These are phyloP conservation scores for Tricholoma furcatifolium DNA, from an alignment of 768 basidiomycete genomes.

Conservation along the genomic window DNA sequence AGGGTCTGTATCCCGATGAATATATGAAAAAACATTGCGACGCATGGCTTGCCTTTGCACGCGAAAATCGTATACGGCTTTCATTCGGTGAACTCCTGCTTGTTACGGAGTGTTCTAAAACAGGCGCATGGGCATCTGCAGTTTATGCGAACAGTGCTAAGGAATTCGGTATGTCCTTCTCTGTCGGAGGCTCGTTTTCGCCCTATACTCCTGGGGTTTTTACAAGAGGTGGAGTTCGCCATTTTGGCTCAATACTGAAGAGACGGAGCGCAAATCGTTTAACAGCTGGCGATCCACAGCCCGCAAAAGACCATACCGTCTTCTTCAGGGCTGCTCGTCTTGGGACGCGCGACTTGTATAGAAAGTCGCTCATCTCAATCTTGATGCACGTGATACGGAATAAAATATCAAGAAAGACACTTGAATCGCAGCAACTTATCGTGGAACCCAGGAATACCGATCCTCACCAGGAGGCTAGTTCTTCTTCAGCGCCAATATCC, in stretches of 20 bases:
- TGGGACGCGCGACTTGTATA: background rate
- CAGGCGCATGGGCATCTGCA: constrained; percentile 7
- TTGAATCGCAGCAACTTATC: too few relatives aligned
- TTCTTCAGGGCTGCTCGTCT: constrained; percentile 6
- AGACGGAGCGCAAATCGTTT: constrained; percentile 1
- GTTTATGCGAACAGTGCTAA: constrained; percentile 2
- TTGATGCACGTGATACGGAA: background rate
- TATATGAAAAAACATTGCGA: constrained; percentile 9
- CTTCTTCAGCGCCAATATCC: too few relatives aligned
- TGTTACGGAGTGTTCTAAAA: constrained; percentile 10
- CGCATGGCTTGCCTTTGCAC: constrained; percentile 10
- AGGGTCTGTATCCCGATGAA: background rate
- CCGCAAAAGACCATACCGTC: constrained; percentile 2
- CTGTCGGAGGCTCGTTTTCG: background rate
- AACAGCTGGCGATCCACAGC: background rate
- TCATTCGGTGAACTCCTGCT: constrained; percentile 11
- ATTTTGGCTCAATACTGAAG: background rate
- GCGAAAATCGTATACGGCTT: background rate
- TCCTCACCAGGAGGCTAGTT: too few relatives aligned
- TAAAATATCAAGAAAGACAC: too few relatives aligned
- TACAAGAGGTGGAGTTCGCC: background rate
- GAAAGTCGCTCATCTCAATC: background rate
- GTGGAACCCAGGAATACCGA: too few relatives aligned
- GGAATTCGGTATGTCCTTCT: constrained; percentile 3
- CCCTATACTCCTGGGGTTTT: background rate